Evolutionary conservation across 169 alveolate genomes (phyloP).

Genomic region (Eimeria tenella): DNA sequence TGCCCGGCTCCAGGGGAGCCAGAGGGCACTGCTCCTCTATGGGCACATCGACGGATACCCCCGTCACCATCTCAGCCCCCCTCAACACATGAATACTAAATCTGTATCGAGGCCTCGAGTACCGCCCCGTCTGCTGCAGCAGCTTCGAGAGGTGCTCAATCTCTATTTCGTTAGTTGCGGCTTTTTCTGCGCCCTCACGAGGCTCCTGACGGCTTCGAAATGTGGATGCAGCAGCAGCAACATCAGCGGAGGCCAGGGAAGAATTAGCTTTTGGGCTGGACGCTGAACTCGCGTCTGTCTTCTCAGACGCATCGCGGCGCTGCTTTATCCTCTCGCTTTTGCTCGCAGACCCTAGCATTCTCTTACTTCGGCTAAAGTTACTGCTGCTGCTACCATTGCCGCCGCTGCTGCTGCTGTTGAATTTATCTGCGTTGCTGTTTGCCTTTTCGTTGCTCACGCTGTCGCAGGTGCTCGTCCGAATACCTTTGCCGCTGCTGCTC

Average conservation of each 20-base stretch:
- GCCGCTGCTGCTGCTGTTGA: constrained; percentile 33
- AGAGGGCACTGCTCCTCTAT: constrained; percentile 37
- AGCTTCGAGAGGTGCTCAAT: background rate
- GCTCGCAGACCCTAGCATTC: background rate
- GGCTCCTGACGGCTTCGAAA: background rate
- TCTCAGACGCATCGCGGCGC: background rate
- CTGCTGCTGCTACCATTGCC: background rate
- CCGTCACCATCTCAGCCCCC: background rate
- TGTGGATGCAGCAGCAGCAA: background rate
- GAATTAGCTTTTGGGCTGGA: background rate
- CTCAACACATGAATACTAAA: background rate
- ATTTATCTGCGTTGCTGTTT: background rate
- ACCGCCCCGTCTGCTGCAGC: constrained; percentile 6
- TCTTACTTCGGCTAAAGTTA: background rate
- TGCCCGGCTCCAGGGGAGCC: constrained; percentile 33
- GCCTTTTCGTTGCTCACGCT: background rate
- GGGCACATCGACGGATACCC: background rate
- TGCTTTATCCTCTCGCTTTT: background rate
- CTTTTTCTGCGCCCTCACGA: background rate
- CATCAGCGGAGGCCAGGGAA: background rate
- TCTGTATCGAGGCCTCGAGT: background rate
- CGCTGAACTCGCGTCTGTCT: background rate
- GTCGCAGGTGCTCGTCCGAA: background rate
- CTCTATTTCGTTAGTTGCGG: background rate
- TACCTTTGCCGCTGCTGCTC: background rate